Evolutionary conservation across 768 basidiomycete genomes (phyloP), one percentile per base, ranked within the genome.

Genomic region (Boletus edulis): DNA sequence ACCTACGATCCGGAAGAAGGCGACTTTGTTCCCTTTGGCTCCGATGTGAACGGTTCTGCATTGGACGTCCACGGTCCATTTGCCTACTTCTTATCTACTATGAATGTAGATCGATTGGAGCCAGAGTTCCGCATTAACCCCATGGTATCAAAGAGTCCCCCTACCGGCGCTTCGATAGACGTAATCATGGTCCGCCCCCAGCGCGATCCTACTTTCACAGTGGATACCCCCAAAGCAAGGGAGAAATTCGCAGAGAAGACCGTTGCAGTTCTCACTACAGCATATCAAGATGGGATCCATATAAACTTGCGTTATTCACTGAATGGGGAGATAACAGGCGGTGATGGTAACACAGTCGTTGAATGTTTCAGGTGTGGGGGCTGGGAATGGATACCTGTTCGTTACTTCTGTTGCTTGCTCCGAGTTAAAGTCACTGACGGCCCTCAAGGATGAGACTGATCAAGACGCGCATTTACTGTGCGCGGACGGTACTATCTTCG

Each of bases 381-480:
- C 8, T 95, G 93, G 86, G 85, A 89, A 60, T 97, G 94, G 94
- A 76, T 75, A 40, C 94, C 94, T 18, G 91, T 93, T 64, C 64
- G 84, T 74, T 37, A 5, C 31, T 31, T 32, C 22, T 27, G 20
- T 57, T 56, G 54, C 35, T 43, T 18, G 46, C 39, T 29, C 41
- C 38, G 34, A 35, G 34, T n/a, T 18, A 5, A 37, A 52, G 34
- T 51, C 43, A 18, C 52, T 56, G 46, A 58, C 17, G 4, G 43
- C 22, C 32, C 38, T 59, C 47, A 62, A 94, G 89, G 80, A 85
- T 57, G 71, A 76, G 12, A 61, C 62, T 27, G 89, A 93, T 57
- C 73, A 78, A 14, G 66, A 70, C 12, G 87, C 91, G 0, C 87
- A 88, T 70, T 70, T 89, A 17, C 62, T 96, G 13, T 97, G 94